Base-by-base conservation (phyloP, 2,329 filamentous ascomycete genomes). In the Pezicula rhizophila region DNA sequence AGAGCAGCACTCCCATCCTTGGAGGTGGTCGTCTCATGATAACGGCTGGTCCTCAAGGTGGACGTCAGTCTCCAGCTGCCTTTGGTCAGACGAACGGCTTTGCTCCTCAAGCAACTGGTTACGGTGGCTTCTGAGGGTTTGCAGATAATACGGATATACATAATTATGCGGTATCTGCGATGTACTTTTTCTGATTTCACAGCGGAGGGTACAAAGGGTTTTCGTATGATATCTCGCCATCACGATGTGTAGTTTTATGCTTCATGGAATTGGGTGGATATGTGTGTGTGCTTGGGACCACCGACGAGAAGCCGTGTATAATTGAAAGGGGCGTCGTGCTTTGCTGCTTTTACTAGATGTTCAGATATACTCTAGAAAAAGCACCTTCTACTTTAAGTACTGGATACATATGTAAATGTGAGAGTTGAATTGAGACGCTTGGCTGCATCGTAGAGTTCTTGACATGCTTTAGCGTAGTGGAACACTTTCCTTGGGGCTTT, bases 1-100 rank as follows among this genome's bases (percentile, higher is more conserved):
- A 97, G 64, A 90, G 95, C 64, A 92, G 87, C 68, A 91, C 89
- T 1, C 93, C 93, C 5, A 97, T 99, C 61, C 80, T 99, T 23
- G 91, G 92, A 47, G 86, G 82, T 54, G 86, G 84, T 56, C 84
- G 93, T 46, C 79, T 99, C 46, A 95, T 99, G 91, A 87, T 99
- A 60, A 99, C 93, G 34, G 90, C 95, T 63, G 93, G 91, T 8
- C 89, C 92, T 20, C 74, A 76, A 56, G 68, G 63, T 48, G 67
- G 66, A 40, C 68, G 70, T 63, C 68, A 72, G 60, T 67, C 79
- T 51, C 66, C 76, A 54, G 80, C 83, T 48, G 82, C 85, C 3
- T 95, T 84, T 61, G 79, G 78, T 43, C 88, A 93, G 64, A 76
- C 88, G 18, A 97, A 96, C 64, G 92, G 92, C 49, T 89, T 96